A percentile compares a stretch with the other conserved stretches of the same genome.
phyloP scores from a whole-genome alignment of 225 moss, liverwort and hornwort genomes.

The Pseudisothecium myosuroides region DNA sequence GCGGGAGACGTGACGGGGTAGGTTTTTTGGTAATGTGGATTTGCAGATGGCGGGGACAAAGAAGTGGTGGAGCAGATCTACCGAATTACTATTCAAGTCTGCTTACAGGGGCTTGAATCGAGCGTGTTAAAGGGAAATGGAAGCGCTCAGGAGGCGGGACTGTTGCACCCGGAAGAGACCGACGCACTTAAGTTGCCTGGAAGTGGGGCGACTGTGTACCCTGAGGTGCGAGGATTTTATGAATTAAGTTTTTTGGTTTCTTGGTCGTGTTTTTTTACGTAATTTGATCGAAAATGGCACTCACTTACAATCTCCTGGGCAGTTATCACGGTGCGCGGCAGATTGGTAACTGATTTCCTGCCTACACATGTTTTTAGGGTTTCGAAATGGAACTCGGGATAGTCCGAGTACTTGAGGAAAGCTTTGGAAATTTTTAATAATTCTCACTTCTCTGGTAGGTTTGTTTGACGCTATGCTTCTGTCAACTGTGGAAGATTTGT shows the following conservation, averaged over 20 bases:
- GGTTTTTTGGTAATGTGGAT: neutral
- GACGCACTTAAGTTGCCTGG: slow-evolving; percentile 24
- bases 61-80: slow-evolving; percentile 92
- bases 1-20: neutral
- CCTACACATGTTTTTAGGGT: slow-evolving; percentile 21
- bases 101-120: slow-evolving; percentile 69
- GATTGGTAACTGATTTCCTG: slow-evolving; percentile 20
- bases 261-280: neutral
- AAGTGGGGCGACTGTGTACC: slow-evolving; percentile 21
- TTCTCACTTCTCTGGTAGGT: neutral
- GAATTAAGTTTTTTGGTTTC: neutral
- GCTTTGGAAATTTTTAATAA: neutral
- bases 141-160: slow-evolving; percentile 12
- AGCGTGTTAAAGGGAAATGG: slow-evolving; percentile 40
- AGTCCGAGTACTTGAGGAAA: neutral
- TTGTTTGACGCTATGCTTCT: neutral
- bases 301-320: neutral
- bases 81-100: slow-evolving; percentile 65
- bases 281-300: neutral
- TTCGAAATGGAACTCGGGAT: neutral
- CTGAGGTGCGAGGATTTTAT: slow-evolving; percentile 9
- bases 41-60: slow-evolving; percentile 77
- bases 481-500: neutral
- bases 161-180: slow-evolving; percentile 51
- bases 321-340: slow-evolving; percentile 6